Percentiles rank a stretch among this genome's conserved stretches.
Conservation (phyloP, 148 eudicot species). For the Rhododendron vialii region DNA sequence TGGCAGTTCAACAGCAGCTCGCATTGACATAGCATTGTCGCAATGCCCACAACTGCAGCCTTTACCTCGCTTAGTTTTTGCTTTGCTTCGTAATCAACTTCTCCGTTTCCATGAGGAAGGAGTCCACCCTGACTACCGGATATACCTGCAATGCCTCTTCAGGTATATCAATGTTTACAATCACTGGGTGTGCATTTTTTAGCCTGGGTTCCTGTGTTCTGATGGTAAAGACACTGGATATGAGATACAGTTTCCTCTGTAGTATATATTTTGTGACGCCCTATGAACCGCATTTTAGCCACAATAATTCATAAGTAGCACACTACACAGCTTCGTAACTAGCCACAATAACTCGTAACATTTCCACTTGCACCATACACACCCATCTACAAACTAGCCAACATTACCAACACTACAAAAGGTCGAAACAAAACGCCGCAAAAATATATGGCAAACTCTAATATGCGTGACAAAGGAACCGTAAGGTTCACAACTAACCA, state of each 20-base stretch:
- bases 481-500: neutral
- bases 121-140: slow-evolving; percentile 94
- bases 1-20: slow-evolving; percentile 45
- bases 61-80: slow-evolving; percentile 87
- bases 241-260: neutral
- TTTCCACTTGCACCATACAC: neutral
- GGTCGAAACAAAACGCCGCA: neutral
- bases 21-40: slow-evolving; percentile 70
- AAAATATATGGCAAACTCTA: neutral
- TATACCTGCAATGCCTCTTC: slow-evolving; percentile 91
- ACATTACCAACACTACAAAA: neutral
- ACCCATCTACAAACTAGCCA: neutral
- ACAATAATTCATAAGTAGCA: neutral
- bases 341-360: neutral
- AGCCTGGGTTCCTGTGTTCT: neutral
- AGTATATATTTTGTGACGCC: neutral
- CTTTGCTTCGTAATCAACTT: slow-evolving; percentile 88
- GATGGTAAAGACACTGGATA: neutral
- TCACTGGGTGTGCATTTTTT: neutral
- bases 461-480: neutral
- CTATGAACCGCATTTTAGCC: neutral
- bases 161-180: slow-evolving; percentile 38
- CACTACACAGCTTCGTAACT: neutral
- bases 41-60: slow-evolving; percentile 93
- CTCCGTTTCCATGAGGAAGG: slow-evolving; percentile 98